Evolutionary conservation across 352 stramenopile genomes (phyloP).

Genomic region (Peronospora destructor): DNA sequence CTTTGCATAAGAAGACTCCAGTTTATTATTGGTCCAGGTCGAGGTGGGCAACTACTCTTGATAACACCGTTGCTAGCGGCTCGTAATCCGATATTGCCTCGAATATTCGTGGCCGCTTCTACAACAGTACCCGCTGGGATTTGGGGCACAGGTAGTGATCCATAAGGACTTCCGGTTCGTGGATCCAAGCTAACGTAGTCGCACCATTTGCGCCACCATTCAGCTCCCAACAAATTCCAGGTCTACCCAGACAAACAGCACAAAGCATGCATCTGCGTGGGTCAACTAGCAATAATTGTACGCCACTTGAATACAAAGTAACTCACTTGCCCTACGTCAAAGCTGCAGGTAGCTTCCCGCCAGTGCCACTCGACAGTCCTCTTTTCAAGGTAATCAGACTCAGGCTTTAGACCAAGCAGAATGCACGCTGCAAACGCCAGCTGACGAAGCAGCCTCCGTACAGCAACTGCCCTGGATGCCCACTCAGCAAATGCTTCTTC

Average conservation of each 20-base stretch:
- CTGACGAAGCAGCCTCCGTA: constrained; percentile 59
- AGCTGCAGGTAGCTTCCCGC: constrained; percentile 36
- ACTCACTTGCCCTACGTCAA: constrained; percentile 51
- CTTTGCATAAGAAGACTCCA: constrained; percentile 73
- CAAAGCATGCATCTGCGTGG: constrained; percentile 16
- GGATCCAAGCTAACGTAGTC: constrained; percentile 59
- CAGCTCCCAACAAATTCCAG: constrained; percentile 67
- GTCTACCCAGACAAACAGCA: constrained; percentile 28
- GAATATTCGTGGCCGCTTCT: constrained; percentile 28
- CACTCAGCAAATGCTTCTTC: constrained; percentile 49
- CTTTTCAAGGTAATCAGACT: constrained; percentile 56
- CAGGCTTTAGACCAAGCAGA: constrained; percentile 69
- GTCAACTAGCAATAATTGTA: constrained; percentile 24
- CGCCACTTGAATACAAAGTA: neutral
- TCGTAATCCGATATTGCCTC: constrained; percentile 22
- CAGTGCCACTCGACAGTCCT: constrained; percentile 73
- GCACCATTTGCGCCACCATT: constrained; percentile 81
- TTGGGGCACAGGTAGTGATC: constrained; percentile 44
- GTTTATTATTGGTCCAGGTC: constrained; percentile 74
- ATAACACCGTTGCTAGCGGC: constrained; percentile 17
- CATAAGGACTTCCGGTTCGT: constrained; percentile 55
- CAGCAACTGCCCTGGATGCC: constrained; percentile 28
- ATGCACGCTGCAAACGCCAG: constrained; percentile 70
- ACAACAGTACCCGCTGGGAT: constrained; percentile 39
- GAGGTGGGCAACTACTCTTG: constrained; percentile 12